These are phyloP conservation scores for Cymbopogon flexuosus DNA, from an alignment of 202 grass and related monocot species.

Conservation along the genomic window DNA sequence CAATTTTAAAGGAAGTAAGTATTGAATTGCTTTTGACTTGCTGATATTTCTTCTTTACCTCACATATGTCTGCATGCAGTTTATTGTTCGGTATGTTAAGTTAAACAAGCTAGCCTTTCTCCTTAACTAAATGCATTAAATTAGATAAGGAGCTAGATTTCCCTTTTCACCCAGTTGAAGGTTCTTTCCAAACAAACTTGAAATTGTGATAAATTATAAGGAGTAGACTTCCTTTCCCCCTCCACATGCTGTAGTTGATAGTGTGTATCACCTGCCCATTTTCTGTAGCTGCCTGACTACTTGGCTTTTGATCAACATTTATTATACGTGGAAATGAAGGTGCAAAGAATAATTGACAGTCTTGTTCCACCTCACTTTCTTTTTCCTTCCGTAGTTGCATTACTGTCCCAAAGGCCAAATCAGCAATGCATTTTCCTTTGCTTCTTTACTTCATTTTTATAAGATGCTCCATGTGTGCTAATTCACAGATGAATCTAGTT, in stretches of 20 bases:
- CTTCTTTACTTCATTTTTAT: conserved; percentile 13
- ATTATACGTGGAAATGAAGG: not conserved
- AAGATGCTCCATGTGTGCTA: conserved; percentile 27
- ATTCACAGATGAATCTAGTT: conserved; percentile 90
- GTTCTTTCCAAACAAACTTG: not conserved
- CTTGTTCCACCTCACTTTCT: not conserved
- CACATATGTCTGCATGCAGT: not conserved
- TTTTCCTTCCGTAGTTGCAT: conserved; percentile 10
- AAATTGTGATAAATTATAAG: conserved; percentile 11
- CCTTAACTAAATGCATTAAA: not conserved
- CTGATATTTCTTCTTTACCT: conserved; percentile 19
- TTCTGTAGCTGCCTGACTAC: not conserved
- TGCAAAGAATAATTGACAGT: conserved; percentile 9
- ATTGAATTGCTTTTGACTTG: conserved; percentile 1
- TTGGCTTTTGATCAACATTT: conserved; percentile 2
- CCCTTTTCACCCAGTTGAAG: conserved; percentile 22
- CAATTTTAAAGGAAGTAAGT: conserved; percentile 90
- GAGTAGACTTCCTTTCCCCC: conserved; percentile 14
- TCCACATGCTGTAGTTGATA: not conserved
- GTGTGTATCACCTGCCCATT: conserved; percentile 4
- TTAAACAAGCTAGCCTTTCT: conserved; percentile 14
- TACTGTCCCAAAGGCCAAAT: not conserved
- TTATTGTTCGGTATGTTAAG: not conserved
- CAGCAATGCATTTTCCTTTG: conserved; percentile 17
- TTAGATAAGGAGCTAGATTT: conserved; percentile 16